Evolutionary conservation across 768 basidiomycete genomes (phyloP).

Genomic region (Rhizopogon vesiculosus): DNA sequence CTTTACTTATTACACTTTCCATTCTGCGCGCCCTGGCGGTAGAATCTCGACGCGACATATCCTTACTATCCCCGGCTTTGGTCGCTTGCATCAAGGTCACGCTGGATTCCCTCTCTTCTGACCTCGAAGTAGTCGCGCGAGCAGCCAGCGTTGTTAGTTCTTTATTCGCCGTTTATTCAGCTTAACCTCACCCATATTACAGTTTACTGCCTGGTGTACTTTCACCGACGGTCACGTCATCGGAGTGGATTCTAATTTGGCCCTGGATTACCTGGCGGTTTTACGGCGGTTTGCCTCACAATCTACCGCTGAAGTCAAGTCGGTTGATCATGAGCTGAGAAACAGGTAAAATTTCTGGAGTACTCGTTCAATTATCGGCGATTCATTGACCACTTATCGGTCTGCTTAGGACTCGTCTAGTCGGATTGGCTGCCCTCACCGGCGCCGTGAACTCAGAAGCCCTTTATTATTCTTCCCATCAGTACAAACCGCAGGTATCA

Average conservation of each 20-base stretch:
- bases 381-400: background rate
- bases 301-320: slow-evolving; percentile 43
- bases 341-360: slow-evolving; percentile 52
- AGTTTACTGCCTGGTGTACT: slow-evolving; percentile 92
- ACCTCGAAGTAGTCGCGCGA: slow-evolving; percentile 73
- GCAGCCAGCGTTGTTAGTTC: slow-evolving; percentile 74
- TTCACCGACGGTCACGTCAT: slow-evolving; percentile 85
- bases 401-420: slow-evolving; percentile 63
- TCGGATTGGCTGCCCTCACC: slow-evolving; percentile 80
- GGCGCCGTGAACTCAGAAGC: slow-evolving; percentile 83
- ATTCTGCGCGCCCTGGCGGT: slow-evolving; percentile 79
- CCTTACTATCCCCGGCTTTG: slow-evolving; percentile 66
- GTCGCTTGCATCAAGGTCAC: slow-evolving; percentile 60
- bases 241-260: slow-evolving; percentile 68
- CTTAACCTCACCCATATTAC: slow-evolving; percentile 1
- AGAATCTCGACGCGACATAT: slow-evolving; percentile 83
- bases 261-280: slow-evolving; percentile 64
- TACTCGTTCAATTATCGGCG: background rate
- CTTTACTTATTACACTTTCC: slow-evolving; percentile 77
- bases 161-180: background rate
- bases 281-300: slow-evolving; percentile 62
- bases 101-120: slow-evolving; percentile 48
- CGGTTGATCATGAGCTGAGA: slow-evolving; percentile 61
- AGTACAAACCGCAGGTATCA: slow-evolving; percentile 69
- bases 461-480: slow-evolving; percentile 63